These are phyloP conservation scores for Pichia nakasei DNA, from an alignment of 805 yeast species.

Conservation along the genomic window DNA sequence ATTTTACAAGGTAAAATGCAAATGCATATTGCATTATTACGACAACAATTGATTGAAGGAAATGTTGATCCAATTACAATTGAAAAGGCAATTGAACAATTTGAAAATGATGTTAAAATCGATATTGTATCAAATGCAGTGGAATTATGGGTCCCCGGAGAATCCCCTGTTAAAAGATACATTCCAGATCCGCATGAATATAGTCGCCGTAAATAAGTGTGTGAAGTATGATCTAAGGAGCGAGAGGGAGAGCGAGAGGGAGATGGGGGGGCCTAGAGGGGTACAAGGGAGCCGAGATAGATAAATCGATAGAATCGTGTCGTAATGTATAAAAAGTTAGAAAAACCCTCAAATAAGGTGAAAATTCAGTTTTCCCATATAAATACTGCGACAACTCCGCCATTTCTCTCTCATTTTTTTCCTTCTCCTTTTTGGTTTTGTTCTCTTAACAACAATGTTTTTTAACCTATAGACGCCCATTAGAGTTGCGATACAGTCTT, in stretches of 20 bases:
- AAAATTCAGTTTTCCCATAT: not conserved
- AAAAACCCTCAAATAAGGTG: not conserved
- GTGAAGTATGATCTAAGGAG: no score
- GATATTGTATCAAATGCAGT: conserved; percentile 48
- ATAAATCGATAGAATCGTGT: no score
- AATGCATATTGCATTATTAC: conserved; percentile 55
- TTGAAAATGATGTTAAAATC: conserved; percentile 49
- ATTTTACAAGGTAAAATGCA: conserved; percentile 51
- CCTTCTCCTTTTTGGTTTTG: not conserved
- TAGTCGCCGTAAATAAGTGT: conserved; percentile 33
- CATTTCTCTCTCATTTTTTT: not conserved
- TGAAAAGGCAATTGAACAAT: conserved; percentile 44
- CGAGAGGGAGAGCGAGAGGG: no score
- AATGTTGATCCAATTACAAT: conserved; percentile 52
- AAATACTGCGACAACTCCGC: not conserved
- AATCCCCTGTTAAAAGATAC: conserved; percentile 37
- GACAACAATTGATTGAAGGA: conserved; percentile 49
- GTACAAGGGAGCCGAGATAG: no score
- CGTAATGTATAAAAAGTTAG: conserved; percentile 6
- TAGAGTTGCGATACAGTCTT: conserved; percentile 58
- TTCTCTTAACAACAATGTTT: conserved; percentile 23
- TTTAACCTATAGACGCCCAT: conserved; percentile 65
- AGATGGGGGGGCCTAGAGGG: no score
- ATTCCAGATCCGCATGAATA: conserved; percentile 58
- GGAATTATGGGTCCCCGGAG: conserved; percentile 55